Conservation (phyloP, 306 rosid genomes). For the Prunus fruticosa region DNA sequence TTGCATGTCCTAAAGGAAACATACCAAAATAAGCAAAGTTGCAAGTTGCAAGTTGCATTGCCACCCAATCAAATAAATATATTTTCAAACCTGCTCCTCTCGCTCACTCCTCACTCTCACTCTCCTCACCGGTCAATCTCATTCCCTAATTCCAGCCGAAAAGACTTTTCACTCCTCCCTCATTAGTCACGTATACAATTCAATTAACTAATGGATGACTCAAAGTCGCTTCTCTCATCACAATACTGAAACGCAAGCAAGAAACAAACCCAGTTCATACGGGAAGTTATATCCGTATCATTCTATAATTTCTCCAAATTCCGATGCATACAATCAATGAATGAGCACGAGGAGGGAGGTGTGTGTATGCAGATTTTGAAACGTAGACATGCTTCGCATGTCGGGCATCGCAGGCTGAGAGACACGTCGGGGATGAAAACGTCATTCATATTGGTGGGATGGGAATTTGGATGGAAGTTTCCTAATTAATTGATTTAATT, state of each 20-base stretch:
- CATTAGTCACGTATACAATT: not conserved
- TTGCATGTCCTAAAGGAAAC: slow-evolving; percentile 31
- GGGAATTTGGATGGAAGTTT: not conserved
- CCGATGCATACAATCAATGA: not conserved
- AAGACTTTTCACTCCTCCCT: not conserved
- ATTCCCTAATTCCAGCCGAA: not conserved
- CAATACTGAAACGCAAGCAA: not conserved
- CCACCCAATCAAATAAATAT: not conserved
- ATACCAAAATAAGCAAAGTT: slow-evolving; percentile 7
- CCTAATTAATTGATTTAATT: not conserved
- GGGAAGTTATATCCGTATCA: too few relatives aligned
- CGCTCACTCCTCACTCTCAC: not conserved
- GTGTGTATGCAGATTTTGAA: slow-evolving; percentile 2
- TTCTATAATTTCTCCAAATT: too few relatives aligned
- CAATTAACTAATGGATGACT: not conserved
- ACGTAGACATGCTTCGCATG: slow-evolving; percentile 52
- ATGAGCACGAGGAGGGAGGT: not conserved
- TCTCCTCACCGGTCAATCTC: not conserved
- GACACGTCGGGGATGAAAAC: slow-evolving; percentile 39
- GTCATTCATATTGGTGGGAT: slow-evolving; percentile 1
- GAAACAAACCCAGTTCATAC: too few relatives aligned
- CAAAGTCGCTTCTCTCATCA: not conserved
- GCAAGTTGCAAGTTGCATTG: too few relatives aligned
- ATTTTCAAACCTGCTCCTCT: slow-evolving; percentile 9
- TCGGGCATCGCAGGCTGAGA: slow-evolving; percentile 30